Base-by-base conservation (phyloP, 768 basidiomycete genomes). In the Ramaria rubella region DNA sequence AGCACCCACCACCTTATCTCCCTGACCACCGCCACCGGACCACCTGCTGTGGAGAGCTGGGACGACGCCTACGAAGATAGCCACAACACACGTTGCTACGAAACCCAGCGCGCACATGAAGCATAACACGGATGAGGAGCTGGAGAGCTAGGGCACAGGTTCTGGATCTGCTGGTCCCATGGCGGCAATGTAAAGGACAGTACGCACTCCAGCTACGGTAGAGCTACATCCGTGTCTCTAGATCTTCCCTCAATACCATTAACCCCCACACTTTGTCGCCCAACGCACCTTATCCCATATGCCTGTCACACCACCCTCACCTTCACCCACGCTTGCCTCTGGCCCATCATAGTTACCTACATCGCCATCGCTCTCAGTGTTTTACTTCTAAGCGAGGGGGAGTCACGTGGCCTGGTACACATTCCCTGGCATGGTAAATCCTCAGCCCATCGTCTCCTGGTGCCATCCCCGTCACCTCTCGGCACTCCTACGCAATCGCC, bases 301-400 rank as follows among this genome's bases (percentile, higher is more conserved):
- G n/a, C 36, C 36, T 11, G 11, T 11, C 36, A 11, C n/a, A n/a
- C 83, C 0, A 82, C 85, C 1, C 87, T 88, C 68, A 85, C 85
- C 44, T 84, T 38, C n/a, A 11, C n/a, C n/a, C n/a, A 11, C 36
- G 36, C n/a, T n/a, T n/a, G n/a, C n/a, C n/a, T n/a, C n/a, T n/a
- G n/a, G n/a, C n/a, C n/a, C n/a, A n/a, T n/a, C n/a, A n/a, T n/a
- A n/a, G n/a, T n/a, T n/a, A n/a, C n/a, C n/a, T n/a, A n/a, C n/a
- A n/a, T n/a, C n/a, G n/a, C n/a, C n/a, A n/a, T n/a, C n/a, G n/a
- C n/a, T n/a, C n/a, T n/a, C n/a, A n/a, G n/a, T n/a, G n/a, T n/a
- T n/a, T n/a, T n/a, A n/a, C n/a, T n/a, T n/a, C n/a, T n/a, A n/a
- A n/a, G n/a, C n/a, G n/a, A n/a, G n/a, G n/a, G n/a, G n/a, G n/a